Percentiles rank a stretch among this genome's conserved stretches.
These are phyloP conservation scores for Marasmius fiardii DNA, from an alignment of 1,284 basidiomycete species.

Conservation along the genomic window DNA sequence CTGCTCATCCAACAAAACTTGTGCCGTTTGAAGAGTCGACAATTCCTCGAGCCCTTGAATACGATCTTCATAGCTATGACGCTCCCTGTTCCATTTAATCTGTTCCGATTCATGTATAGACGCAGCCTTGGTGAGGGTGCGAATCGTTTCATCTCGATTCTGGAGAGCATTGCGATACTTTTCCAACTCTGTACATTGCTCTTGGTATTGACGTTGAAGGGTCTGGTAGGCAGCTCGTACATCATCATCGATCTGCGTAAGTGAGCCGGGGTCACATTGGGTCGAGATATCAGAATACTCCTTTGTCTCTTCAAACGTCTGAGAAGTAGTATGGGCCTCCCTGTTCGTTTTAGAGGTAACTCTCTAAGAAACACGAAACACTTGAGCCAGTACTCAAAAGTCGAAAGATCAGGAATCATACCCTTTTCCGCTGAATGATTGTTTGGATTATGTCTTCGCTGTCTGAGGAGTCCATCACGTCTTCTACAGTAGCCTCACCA, in stretches of 20 bases:
- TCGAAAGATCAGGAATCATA: constrained; percentile 57
- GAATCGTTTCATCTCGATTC: constrained; percentile 69
- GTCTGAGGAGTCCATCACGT: constrained; percentile 50
- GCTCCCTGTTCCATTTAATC: constrained; percentile 59
- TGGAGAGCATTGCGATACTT: constrained; percentile 73
- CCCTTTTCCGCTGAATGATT: constrained; percentile 66
- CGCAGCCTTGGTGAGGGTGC: constrained; percentile 56
- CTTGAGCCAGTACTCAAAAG: constrained; percentile 1
- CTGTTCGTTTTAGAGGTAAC: constrained; percentile 26
- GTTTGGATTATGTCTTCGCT: constrained; percentile 78
- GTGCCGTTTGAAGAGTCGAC: constrained; percentile 60
- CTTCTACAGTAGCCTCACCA: constrained; percentile 30
- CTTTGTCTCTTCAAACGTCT: constrained; percentile 62
- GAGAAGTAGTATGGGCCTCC: constrained; percentile 34
- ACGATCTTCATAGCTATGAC: constrained; percentile 66
- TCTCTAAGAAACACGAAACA: constrained; percentile 47
- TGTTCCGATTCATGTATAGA: constrained; percentile 61
- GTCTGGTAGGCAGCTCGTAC: constrained; percentile 64
- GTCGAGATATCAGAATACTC: constrained; percentile 68
- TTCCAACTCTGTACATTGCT: constrained; percentile 77
- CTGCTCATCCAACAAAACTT: constrained; percentile 77
- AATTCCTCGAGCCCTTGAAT: constrained; percentile 72
- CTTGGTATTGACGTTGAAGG: constrained; percentile 81
- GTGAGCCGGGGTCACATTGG: constrained; percentile 56
- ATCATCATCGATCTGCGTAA: constrained; percentile 40